Conservation (phyloP, 768 basidiomycete species). For the Arthromyces matolae region DNA sequence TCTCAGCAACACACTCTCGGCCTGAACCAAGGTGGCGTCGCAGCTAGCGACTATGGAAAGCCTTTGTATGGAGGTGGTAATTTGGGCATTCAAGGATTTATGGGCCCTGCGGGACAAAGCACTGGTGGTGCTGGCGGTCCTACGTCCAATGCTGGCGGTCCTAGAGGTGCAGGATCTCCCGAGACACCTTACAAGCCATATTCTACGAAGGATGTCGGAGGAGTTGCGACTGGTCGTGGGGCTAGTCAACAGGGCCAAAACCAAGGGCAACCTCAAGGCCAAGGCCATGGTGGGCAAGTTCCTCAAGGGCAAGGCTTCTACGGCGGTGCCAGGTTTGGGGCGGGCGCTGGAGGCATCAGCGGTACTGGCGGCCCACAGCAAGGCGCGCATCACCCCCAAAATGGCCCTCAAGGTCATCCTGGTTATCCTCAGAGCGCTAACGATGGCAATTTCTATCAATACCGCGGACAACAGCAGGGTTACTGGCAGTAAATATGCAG, state of each 20-base stretch:
- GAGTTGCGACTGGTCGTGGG: constrained; percentile 43
- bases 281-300: constrained; percentile 44
- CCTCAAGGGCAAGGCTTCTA: constrained; percentile 52
- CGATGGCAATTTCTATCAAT: constrained; percentile 69
- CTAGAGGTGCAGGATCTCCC: constrained; percentile 56
- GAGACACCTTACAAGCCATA: constrained; percentile 78
- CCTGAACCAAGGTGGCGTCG: constrained; percentile 37
- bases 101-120: constrained; percentile 56
- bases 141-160: constrained; percentile 42
- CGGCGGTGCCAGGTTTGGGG: constrained; percentile 42
- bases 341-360: constrained; percentile 32
- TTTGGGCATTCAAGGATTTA: constrained; percentile 65
- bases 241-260: constrained; percentile 39
- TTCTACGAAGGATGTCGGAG: constrained; percentile 59
- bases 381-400: constrained; percentile 39
- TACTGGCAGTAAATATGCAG: constrained; percentile 51
- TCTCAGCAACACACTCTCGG: constrained; percentile 50
- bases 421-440: constrained; percentile 63
- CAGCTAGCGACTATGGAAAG: constrained; percentile 41
- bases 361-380: constrained; percentile 41
- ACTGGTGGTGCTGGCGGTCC: constrained; percentile 34
- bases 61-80: constrained; percentile 44
- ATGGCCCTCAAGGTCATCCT: constrained; percentile 52
- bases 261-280: constrained; percentile 52
- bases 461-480: constrained; percentile 62